Conservation (phyloP, 768 basidiomycete genomes). For the Suillus spraguei region DNA sequence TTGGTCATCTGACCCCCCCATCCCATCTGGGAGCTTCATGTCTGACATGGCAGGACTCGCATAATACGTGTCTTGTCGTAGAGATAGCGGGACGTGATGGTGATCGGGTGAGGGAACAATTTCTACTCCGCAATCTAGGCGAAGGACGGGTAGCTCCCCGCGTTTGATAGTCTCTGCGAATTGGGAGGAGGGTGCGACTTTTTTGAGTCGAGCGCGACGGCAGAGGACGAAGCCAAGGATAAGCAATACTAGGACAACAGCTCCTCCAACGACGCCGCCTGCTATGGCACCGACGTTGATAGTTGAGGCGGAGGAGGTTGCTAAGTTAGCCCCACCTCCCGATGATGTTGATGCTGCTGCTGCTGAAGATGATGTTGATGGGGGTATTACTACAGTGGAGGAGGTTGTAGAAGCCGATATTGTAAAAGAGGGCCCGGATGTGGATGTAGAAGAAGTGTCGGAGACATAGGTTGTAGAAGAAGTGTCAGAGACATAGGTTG, state of each 20-base stretch:
- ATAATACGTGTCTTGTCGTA: constrained; percentile 19
- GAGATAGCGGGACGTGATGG: constrained; percentile 16
- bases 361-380: background rate
- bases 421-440: no score
- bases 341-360: constrained; percentile 12
- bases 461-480: no score
- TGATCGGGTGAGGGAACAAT: constrained; percentile 14
- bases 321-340: constrained; percentile 1
- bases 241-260: constrained; percentile 41
- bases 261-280: constrained; percentile 54
- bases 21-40: constrained; percentile 20
- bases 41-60: constrained; percentile 6
- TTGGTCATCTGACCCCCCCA: constrained; percentile 14
- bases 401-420: no score
- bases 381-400: no score
- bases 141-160: constrained; percentile 28
- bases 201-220: constrained; percentile 42
- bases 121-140: constrained; percentile 27
- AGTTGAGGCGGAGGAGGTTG: constrained; percentile 11
- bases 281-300: constrained; percentile 51
- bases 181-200: constrained; percentile 60
- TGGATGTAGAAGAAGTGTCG: no score
- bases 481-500: no score
- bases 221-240: constrained; percentile 39
- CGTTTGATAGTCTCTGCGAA: constrained; percentile 42